Base-by-base conservation (phyloP, 345 rosid genomes). In the Lepidium didymum region DNA sequence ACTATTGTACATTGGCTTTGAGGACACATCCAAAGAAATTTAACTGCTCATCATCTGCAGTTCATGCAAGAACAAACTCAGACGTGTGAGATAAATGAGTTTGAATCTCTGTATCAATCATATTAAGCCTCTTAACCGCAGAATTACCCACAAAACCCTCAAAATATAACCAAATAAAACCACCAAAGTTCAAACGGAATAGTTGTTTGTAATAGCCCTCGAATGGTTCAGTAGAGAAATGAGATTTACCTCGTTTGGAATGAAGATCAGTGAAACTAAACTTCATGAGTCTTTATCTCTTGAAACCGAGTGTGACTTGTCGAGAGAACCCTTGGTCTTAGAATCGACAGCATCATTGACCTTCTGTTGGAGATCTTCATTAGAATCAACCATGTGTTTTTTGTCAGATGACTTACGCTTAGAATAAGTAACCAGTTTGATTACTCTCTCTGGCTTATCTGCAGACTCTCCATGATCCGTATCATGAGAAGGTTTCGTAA, bases 381-480 rank as follows among this genome's bases (percentile, higher is more conserved):
- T 65, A 65, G 67, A 51, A 35, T 52, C 68, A 44, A 44, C 36
- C 27, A 18, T 27, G 53, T 58, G 62, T 34, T 67, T 74, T 60
- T n/a, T 67, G 43, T 74, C 77, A 43, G 73, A 43, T 67, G 73
- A 3, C 56, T 74, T 74, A 0, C 77, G 55, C 62, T 74, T 74
- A 35, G 68, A 67, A 67, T 74, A 74, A 7, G 77, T 74, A 51
- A 74, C 77, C 25, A 74, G 62, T 59, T 74, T 74, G 41, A 74
- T 29, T 51, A 74, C 72, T 74, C 43, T 74, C 62, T 52, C 68
- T 59, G 73, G 68, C 43, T 64, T 67, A 36, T 74, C 65, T 33
- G 57, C 50, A 9, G 63, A 55, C 63, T 74, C 62, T 13, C 16
- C 42, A 54, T 12, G 23, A 13, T 68, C 68, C 19, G 18, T 74